Evolutionary conservation across 306 rosid species (phyloP).

Genomic region (Lupinus albus): DNA sequence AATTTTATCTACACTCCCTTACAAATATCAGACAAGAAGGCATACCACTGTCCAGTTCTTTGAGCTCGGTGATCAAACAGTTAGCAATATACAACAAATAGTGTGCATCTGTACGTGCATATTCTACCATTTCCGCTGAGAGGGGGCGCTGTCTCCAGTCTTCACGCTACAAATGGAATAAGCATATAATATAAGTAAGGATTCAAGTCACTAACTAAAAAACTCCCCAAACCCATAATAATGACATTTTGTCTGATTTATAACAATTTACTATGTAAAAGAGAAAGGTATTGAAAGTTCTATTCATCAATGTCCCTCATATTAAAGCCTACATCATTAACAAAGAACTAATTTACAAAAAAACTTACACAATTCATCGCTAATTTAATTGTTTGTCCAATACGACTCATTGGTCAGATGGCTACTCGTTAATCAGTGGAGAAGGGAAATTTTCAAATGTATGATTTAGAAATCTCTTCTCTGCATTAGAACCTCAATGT

Average conservation of each 20-base stretch:
- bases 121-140: slow-evolving; percentile 75
- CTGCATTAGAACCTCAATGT: slow-evolving; percentile 11
- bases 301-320: background rate
- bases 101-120: slow-evolving; percentile 94
- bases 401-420: slow-evolving; percentile 13
- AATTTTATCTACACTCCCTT: slow-evolving; percentile 24
- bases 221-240: slow-evolving; percentile 30
- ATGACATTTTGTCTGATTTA: background rate
- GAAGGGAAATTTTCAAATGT: slow-evolving; percentile 13
- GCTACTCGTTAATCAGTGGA: slow-evolving; percentile 15
- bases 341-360: background rate
- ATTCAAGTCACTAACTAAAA: slow-evolving; percentile 11
- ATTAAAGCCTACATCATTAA: background rate
- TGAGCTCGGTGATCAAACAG: slow-evolving; percentile 69
- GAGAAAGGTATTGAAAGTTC: slow-evolving; percentile 10
- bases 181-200: slow-evolving; percentile 24
- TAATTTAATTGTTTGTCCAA: slow-evolving; percentile 1
- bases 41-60: slow-evolving; percentile 65
- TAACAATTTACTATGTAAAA: slow-evolving; percentile 1
- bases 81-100: slow-evolving; percentile 81
- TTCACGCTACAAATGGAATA: slow-evolving; percentile 84
- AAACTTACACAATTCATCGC: slow-evolving; percentile 2
- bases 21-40: slow-evolving; percentile 43
- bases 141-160: slow-evolving; percentile 98
- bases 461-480: slow-evolving; percentile 30